These are phyloP conservation scores for Lichtheimia ramosa DNA, from an alignment of 371 early-diverging fungal genomes.

Conservation along the genomic window DNA sequence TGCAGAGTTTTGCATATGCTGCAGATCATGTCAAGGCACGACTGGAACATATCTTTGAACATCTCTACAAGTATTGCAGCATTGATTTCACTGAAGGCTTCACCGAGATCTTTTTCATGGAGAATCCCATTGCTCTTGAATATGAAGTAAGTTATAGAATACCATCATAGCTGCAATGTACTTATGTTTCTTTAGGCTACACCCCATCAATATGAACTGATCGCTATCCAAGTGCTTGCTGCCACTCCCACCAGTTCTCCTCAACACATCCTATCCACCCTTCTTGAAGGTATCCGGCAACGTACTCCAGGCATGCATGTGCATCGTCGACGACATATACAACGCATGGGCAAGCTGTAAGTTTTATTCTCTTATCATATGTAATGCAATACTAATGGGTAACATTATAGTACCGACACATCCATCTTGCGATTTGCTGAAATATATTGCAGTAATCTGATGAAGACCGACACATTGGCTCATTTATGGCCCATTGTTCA, in stretches of 20 bases:
- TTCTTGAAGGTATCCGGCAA: conserved; percentile 58
- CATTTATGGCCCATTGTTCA: conserved; percentile 69
- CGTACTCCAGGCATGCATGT: conserved; percentile 52
- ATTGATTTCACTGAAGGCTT: conserved; percentile 66
- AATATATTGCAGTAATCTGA: conserved; percentile 53
- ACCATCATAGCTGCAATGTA: neutral
- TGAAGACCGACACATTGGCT: conserved; percentile 46
- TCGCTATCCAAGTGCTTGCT: conserved; percentile 51
- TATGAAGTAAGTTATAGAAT: conserved; percentile 22
- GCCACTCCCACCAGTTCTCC: conserved; percentile 55
- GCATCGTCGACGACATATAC: conserved; percentile 32
- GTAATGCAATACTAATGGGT: neutral
- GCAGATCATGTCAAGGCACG: conserved; percentile 52
- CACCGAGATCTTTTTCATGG: conserved; percentile 61
- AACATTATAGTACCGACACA: conserved; percentile 52
- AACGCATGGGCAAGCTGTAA: conserved; percentile 61
- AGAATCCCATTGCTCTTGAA: conserved; percentile 54
- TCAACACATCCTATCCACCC: conserved; percentile 51
- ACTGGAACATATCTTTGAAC: conserved; percentile 56
- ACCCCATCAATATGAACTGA: conserved; percentile 25
- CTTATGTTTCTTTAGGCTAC: conserved; percentile 9
- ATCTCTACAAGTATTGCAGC: conserved; percentile 55
- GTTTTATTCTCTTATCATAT: conserved; percentile 9
- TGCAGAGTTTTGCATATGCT: conserved; percentile 45
- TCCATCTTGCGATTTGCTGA: conserved; percentile 63